Conservation (phyloP, 768 basidiomycete genomes). For the Boletus coccyginus region DNA sequence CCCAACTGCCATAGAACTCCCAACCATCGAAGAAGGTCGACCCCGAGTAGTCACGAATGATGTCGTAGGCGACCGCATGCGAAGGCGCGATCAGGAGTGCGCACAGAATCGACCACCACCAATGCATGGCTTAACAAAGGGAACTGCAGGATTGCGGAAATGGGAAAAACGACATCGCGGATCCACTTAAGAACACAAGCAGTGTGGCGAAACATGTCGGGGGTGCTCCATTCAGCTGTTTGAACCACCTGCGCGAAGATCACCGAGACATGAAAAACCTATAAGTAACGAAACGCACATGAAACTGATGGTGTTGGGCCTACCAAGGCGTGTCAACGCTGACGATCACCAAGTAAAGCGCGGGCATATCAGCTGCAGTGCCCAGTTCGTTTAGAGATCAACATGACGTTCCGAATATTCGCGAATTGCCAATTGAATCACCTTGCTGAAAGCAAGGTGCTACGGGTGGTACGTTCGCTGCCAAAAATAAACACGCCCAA, state of each 20-base stretch:
- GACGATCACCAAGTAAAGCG: too few species aligned
- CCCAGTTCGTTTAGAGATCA: too few species aligned
- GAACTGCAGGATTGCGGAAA: background rate
- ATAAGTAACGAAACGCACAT: too few species aligned
- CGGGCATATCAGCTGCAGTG: too few species aligned
- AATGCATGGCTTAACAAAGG: slow-evolving; percentile 9
- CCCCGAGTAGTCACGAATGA: slow-evolving; percentile 47
- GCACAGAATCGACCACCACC: background rate
- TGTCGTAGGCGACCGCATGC: slow-evolving; percentile 27
- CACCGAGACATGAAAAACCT: background rate
- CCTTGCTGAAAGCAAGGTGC: too few species aligned
- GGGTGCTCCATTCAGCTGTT: background rate
- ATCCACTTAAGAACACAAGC: slow-evolving; percentile 6
- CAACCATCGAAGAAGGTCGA: slow-evolving; percentile 52
- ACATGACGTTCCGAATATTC: too few species aligned
- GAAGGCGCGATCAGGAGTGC: slow-evolving; percentile 2
- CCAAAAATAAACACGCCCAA: too few species aligned
- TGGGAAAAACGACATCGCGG: background rate
- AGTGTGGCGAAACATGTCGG: slow-evolving; percentile 2
- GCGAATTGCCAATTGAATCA: too few species aligned
- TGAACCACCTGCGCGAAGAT: background rate
- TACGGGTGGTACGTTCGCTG: too few species aligned
- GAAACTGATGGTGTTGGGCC: too few species aligned
- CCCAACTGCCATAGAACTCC: slow-evolving; percentile 49
- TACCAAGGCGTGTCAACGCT: too few species aligned